A percentile compares a stretch with the other conserved stretches of the same genome.
These are phyloP conservation scores for Saxophila tyrrhenica DNA, from an alignment of 495 filamentous ascomycete genomes.

Conservation along the genomic window DNA sequence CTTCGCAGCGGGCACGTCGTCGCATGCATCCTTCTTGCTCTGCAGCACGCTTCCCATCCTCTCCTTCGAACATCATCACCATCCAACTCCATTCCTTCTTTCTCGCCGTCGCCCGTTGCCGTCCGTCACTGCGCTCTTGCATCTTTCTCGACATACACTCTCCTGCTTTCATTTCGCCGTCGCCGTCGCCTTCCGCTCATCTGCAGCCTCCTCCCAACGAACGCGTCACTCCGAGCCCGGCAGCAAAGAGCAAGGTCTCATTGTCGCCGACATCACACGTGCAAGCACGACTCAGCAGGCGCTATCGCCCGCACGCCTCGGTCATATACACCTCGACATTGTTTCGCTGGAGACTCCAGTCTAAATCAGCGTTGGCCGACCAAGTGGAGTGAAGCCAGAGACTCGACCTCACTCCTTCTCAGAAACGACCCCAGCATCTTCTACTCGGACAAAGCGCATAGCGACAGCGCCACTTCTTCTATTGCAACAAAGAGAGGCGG, in stretches of 20 bases:
- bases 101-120: background rate
- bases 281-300: background rate
- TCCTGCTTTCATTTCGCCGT: slow-evolving; percentile 1
- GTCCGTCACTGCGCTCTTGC: background rate
- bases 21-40: background rate
- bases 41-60: background rate
- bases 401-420: background rate
- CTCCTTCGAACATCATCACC: background rate
- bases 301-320: background rate
- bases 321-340: background rate
- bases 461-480: background rate
- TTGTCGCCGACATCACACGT: background rate
- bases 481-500: slow-evolving; percentile 6
- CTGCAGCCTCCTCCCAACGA: background rate
- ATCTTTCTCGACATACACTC: slow-evolving; percentile 6
- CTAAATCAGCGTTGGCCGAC: background rate
- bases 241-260: slow-evolving; percentile 4
- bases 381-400: background rate
- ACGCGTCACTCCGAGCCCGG: background rate
- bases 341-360: background rate
- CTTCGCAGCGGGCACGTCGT: background rate
- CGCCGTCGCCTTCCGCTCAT: background rate
- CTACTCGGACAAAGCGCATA: background rate
- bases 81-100: slow-evolving; percentile 1
- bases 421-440: background rate